Percentiles rank a stretch among this genome's conserved stretches.
phyloP scores from a whole-genome alignment of 345 rosid species.

The Chamaenerion angustifolium region DNA sequence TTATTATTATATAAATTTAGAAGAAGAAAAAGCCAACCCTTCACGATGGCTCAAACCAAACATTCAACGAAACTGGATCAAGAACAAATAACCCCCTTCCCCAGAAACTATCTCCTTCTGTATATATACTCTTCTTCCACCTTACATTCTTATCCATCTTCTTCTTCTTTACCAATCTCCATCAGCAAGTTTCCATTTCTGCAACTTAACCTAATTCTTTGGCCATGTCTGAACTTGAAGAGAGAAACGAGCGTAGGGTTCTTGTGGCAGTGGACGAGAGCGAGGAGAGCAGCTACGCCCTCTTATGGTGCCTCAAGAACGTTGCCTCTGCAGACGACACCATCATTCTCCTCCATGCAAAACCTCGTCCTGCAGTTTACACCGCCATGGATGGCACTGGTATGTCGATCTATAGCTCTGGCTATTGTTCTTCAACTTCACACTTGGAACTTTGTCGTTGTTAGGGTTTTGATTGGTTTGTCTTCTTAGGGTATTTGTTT shows the following conservation, averaged over 20 bases:
- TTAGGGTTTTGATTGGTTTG: not conserved
- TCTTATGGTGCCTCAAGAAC: slow-evolving; percentile 40
- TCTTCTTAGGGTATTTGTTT: slow-evolving; percentile 26
- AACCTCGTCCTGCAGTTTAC: slow-evolving; percentile 23
- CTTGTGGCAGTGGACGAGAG: slow-evolving; percentile 47
- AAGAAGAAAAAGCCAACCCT: too few relatives aligned
- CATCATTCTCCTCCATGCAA: slow-evolving; percentile 38
- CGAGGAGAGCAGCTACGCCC: slow-evolving; percentile 51
- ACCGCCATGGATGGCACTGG: slow-evolving; percentile 40
- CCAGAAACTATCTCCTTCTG: too few relatives aligned
- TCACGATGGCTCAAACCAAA: too few relatives aligned
- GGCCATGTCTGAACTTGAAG: not conserved
- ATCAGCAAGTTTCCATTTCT: not conserved
- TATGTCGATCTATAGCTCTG: not conserved
- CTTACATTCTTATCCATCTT: too few relatives aligned
- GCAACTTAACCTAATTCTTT: too few relatives aligned
- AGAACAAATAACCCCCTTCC: too few relatives aligned
- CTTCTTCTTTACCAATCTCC: not conserved
- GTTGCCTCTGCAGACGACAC: slow-evolving; percentile 22
- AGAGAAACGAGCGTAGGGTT: slow-evolving; percentile 22
- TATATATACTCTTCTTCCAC: too few relatives aligned
- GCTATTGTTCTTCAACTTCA: not conserved
- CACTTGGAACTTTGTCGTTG: too few relatives aligned
- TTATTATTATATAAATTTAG: too few relatives aligned
- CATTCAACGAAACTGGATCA: too few relatives aligned